phyloP scores from a whole-genome alignment of 179 eudicot genomes.

The Sideroxylon spinosum region DNA sequence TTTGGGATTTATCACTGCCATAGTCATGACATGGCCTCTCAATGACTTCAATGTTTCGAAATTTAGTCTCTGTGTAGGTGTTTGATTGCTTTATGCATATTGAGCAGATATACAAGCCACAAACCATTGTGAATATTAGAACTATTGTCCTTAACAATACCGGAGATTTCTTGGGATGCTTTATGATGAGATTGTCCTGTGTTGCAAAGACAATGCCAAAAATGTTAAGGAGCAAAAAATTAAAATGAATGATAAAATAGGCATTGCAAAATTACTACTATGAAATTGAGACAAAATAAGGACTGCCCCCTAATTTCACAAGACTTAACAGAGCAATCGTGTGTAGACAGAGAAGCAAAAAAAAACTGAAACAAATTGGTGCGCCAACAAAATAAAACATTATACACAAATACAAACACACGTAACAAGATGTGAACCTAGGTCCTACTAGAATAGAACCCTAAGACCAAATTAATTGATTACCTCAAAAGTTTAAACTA shows the following conservation, averaged over 20 bases:
- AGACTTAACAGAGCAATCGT: background rate
- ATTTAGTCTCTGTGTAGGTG: conserved; percentile 27
- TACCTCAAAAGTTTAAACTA: no score
- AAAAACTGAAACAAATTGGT: no score
- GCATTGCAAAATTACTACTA: conserved; percentile 7
- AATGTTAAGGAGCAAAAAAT: conserved; percentile 14
- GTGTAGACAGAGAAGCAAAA: no score
- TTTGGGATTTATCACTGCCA: conserved; percentile 25
- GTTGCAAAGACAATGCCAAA: conserved; percentile 19
- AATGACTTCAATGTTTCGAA: conserved; percentile 34
- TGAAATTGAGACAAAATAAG: background rate
- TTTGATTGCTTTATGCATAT: conserved; percentile 64
- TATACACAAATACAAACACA: no score
- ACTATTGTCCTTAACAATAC: conserved; percentile 50
- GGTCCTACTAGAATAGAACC: no score
- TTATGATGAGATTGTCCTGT: conserved; percentile 57
- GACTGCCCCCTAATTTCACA: background rate
- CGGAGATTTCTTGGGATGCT: conserved; percentile 69
- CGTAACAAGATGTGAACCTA: no score
- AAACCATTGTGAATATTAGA: conserved; percentile 54
- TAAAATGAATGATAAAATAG: background rate
- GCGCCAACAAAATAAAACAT: no score
- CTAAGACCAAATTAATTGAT: no score
- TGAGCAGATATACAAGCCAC: conserved; percentile 69
- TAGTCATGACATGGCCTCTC: conserved; percentile 35